Evolutionary conservation across 306 rosid species (phyloP), one percentile per base, ranked within the genome.

Genomic region (Malus sieversii): DNA sequence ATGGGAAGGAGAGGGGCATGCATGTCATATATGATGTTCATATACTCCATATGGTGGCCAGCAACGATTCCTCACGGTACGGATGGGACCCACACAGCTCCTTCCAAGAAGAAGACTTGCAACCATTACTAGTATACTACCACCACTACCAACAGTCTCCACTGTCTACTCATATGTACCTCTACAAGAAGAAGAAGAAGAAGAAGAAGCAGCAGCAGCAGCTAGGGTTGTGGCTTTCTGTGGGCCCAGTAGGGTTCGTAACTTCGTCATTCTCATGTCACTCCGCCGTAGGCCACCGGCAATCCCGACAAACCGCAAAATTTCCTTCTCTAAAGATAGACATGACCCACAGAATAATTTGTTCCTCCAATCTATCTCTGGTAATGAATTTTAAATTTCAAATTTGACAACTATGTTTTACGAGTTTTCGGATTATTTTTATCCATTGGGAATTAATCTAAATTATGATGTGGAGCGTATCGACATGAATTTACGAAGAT

Each of bases 271-370:
- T 61, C 29, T 72, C 77, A 25, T 38, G 77, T 71, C 72, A 61
- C 84, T 71, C 77, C 52, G 32, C 57, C 74, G 78, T 71, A 71
- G 70, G 74, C 30, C 84, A 76, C 78, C 27, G 66, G 71, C 57
- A 76, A 81, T 76, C 40, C 78, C 38, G 59, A 23, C 70, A 71
- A 76, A 58, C 78, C 74, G 74, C 74, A 58, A 76, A 78, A 66
- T 10, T 44, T 65, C 48, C 58, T 58, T 71, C 46, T 46, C 32
- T 64, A 11, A 12, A 71, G 81, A 81, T 81, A 71, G 72, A 57
- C 84, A 57, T 66, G 78, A 57, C 71, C 84, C 71, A 76, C 75
- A 8, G 15, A 19, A 4, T 3, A 59, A 59, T 22, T 59, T 59
- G 30, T 59, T 23, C 64, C 32, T 13, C 29, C 64, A 9, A 22